These are phyloP conservation scores for Gaertneriomyces semiglobifer DNA, from an alignment of 192 early-diverging fungal genomes.

Conservation along the genomic window DNA sequence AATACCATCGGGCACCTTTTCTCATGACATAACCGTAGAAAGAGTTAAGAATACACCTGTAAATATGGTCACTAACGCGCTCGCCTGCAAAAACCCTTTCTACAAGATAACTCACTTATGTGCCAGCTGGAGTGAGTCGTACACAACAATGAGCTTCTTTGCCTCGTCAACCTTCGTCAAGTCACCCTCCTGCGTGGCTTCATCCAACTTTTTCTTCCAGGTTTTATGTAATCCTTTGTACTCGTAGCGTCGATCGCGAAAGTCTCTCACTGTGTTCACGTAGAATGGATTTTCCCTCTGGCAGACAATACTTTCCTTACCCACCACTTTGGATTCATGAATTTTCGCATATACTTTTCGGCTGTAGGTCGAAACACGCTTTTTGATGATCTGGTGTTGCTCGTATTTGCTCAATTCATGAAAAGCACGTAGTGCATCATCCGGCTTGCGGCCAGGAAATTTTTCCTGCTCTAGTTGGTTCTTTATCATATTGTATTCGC, in stretches of 20 bases:
- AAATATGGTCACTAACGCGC: slow-evolving; percentile 22
- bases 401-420: slow-evolving; percentile 65
- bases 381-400: slow-evolving; percentile 67
- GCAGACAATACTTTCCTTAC: slow-evolving; percentile 88
- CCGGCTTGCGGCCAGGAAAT: slow-evolving; percentile 63
- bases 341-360: slow-evolving; percentile 83
- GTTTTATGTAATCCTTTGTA: slow-evolving; percentile 93
- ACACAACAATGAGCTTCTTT: slow-evolving; percentile 89
- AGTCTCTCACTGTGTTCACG: slow-evolving; percentile 91
- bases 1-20: slow-evolving; percentile 97
- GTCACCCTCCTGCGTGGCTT: slow-evolving; percentile 63
- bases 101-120: slow-evolving; percentile 77
- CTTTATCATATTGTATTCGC: slow-evolving; percentile 89
- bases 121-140: slow-evolving; percentile 96
- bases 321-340: slow-evolving; percentile 75
- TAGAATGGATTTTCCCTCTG: slow-evolving; percentile 99
- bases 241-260: slow-evolving; percentile 96
- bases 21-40: slow-evolving; percentile 99
- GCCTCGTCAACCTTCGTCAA: slow-evolving; percentile 70
- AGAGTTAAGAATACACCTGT: slow-evolving; percentile 59
- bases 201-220: slow-evolving; percentile 82
- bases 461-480: slow-evolving; percentile 78
- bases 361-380: slow-evolving; percentile 82
- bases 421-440: slow-evolving; percentile 50
- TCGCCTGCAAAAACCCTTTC: not conserved